These are phyloP conservation scores for Termitomyces heimii DNA, from an alignment of 768 basidiomycete genomes.

Conservation along the genomic window DNA sequence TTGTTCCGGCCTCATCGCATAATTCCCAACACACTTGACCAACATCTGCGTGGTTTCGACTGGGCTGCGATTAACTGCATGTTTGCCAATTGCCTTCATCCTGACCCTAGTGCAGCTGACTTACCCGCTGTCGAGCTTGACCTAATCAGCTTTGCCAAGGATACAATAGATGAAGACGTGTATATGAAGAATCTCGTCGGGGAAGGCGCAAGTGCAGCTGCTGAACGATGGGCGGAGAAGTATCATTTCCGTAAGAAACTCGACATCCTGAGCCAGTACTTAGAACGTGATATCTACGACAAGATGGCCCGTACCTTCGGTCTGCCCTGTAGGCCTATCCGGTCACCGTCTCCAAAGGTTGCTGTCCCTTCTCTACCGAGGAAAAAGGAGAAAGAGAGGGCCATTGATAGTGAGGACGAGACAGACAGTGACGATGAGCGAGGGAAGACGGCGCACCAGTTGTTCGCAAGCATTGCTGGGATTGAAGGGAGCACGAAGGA, in stretches of 20 bases:
- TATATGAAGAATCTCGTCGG: conserved; percentile 65
- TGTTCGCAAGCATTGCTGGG: conserved; percentile 43
- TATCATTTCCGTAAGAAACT: conserved; percentile 39
- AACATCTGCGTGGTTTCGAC: conserved; percentile 51
- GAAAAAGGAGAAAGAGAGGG: conserved; percentile 15
- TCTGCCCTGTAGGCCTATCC: neutral
- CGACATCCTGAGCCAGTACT: conserved; percentile 35
- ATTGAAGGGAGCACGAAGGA: conserved; percentile 26
- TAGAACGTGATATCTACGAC: conserved; percentile 29
- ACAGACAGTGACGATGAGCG: conserved; percentile 43
- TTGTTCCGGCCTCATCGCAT: conserved; percentile 76
- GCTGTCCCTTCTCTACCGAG: neutral
- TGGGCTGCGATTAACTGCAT: conserved; percentile 67
- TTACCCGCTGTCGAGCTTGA: neutral
- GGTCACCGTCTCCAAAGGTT: neutral
- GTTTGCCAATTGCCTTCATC: conserved; percentile 54
- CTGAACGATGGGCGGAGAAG: conserved; percentile 50
- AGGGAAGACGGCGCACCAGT: conserved; percentile 46
- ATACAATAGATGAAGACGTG: conserved; percentile 35
- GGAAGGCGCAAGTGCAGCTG: conserved; percentile 38
- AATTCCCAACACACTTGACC: conserved; percentile 72
- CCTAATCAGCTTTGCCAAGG: conserved; percentile 5
- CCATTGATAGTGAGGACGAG: conserved; percentile 26
- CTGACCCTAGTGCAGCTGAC: conserved; percentile 10
- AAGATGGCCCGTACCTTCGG: conserved; percentile 29